Percentiles rank a stretch among this genome's conserved stretches.
Conservation (phyloP, 2,329 filamentous ascomycete species). For the Didymella pinodella region DNA sequence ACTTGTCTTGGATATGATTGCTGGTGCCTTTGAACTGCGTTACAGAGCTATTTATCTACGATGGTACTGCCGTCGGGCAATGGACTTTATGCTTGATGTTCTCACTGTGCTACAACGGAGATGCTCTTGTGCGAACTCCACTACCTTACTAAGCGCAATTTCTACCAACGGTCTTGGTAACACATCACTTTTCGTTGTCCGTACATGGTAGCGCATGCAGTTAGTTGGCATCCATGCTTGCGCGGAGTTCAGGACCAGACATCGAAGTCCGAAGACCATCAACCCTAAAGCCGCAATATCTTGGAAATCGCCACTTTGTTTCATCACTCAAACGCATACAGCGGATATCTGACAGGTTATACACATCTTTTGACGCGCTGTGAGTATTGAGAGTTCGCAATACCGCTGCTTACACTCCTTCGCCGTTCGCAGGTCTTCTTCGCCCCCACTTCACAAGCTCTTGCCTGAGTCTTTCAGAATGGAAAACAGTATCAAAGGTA, state of each 20-base stretch:
- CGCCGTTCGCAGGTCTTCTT: not conserved
- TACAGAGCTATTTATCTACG: not conserved
- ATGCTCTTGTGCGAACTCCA: not conserved
- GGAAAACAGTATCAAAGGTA: not conserved
- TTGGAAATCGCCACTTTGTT: not conserved
- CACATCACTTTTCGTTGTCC: not conserved
- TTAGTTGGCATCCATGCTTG: not conserved
- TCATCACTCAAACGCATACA: not conserved
- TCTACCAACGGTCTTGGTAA: too few relatives aligned
- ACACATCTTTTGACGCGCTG: not conserved
- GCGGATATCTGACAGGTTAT: too few relatives aligned
- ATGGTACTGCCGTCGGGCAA: not conserved
- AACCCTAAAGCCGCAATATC: not conserved
- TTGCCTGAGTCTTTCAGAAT: not conserved
- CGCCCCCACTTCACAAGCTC: not conserved
- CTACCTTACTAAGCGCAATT: not conserved
- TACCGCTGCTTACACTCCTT: not conserved
- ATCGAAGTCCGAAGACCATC: not conserved
- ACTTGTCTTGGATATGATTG: not conserved
- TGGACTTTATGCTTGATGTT: not conserved
- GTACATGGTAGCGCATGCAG: not conserved
- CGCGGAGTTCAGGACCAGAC: not conserved
- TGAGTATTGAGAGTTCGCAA: not conserved
- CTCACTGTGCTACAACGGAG: not conserved
- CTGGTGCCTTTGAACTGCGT: not conserved